Evolutionary conservation across 805 yeast species (phyloP), one percentile per base, ranked within the genome.

Genomic region (Cyberlindnera saturnus): DNA sequence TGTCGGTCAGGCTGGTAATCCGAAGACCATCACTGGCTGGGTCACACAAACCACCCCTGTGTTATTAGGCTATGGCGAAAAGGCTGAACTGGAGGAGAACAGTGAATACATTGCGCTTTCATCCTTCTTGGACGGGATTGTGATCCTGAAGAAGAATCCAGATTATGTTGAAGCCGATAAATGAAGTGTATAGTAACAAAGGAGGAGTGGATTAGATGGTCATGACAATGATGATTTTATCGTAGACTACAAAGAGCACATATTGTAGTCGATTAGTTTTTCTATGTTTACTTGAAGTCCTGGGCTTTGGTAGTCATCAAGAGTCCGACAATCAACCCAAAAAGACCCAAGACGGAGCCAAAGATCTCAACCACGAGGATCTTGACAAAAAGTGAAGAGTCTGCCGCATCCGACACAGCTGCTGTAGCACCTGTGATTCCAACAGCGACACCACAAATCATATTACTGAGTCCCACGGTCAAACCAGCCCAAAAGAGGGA

Each of bases 341-440:
- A 86, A 53, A 93, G 79, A 37, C 99, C 99, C 62, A 93, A 74
- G 32, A 93, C 96, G 18, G 96, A 85, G 31, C 99, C 99, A 61
- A 93, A 93, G 72, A 93, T 93, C 74, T 93, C 99, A 56, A 93
- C 84, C 49, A 93, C 99, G 59, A 93, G 78, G 47, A 93, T 93
- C 69, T 93, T 93, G 50, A 93, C 99, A 58, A 93, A 93, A 52
- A 93, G 72, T 4, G 96, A 77, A 19, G 96, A 81, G 69, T 93
- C 97, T 10, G 99, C 97, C 28, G 99, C 99, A 67, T 93, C 99
- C 36, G 95, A 80, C 48, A 93, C 79, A 34, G 99, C 99, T 31
- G 98, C 99, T n/a, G 97, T 93, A 20, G 98, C 82, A 39, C 99
- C 99, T 14, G 99, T 93, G 48, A 93, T 75, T 50, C 99, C 99